phyloP scores from a whole-genome alignment of 441 rosid genomes.

The Erodium texanum region DNA sequence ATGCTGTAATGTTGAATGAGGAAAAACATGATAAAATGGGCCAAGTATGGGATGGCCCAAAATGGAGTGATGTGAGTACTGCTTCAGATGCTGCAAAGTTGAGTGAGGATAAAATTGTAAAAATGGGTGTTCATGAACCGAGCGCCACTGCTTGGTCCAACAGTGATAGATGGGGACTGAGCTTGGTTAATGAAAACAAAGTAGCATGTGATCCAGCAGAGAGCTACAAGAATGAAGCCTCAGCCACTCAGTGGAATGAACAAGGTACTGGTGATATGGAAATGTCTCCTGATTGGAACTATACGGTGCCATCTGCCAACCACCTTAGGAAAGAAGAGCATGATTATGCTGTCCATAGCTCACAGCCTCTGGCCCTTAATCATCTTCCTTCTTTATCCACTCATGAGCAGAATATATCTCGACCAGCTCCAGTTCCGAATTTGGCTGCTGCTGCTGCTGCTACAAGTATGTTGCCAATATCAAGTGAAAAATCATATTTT shows the following conservation, averaged over 20 bases:
- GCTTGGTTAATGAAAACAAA: conserved; percentile 23
- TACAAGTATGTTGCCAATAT: conserved; percentile 25
- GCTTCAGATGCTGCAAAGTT: conserved; percentile 21
- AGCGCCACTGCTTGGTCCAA: conserved; percentile 27
- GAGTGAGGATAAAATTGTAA: conserved; percentile 25
- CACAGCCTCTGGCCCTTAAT: conserved; percentile 24
- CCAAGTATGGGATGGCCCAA: conserved; percentile 24
- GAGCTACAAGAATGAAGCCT: conserved; percentile 22
- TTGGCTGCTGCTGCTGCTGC: conserved; percentile 23
- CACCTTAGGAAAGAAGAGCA: conserved; percentile 30
- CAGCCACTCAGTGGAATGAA: conserved; percentile 20
- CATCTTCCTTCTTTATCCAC: conserved; percentile 24
- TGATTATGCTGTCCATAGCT: conserved; percentile 24
- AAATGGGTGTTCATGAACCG: conserved; percentile 21
- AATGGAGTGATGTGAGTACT: conserved; percentile 33
- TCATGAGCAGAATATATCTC: conserved; percentile 24
- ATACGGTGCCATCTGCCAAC: conserved; percentile 35
- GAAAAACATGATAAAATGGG: conserved; percentile 6
- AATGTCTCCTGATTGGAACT: conserved; percentile 93
- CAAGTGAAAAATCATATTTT: conserved; percentile 26
- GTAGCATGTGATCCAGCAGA: conserved; percentile 23
- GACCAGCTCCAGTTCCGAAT: conserved; percentile 24
- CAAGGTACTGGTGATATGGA: conserved; percentile 47
- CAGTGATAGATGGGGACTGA: conserved; percentile 30
- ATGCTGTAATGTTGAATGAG: conserved; percentile 1